Conservation (phyloP, 2,329 filamentous ascomycete species). For the Macrophomina pseudophaseolina region DNA sequence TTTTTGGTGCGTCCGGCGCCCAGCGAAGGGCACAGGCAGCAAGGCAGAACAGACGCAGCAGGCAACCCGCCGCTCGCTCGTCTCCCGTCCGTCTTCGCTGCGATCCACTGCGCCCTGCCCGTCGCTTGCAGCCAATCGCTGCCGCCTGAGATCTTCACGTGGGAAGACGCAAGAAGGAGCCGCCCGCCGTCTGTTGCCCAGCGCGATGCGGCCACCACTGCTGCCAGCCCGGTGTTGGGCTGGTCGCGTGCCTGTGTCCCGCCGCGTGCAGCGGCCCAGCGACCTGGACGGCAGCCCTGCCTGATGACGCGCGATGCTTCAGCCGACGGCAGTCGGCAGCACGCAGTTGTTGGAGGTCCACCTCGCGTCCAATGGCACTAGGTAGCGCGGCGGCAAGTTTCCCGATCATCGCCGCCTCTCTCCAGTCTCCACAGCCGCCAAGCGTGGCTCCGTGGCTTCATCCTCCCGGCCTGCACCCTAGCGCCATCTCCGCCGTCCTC, state of each 20-base stretch:
- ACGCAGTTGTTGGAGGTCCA: too few species aligned
- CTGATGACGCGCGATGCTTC: not conserved
- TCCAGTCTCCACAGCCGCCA: constrained; percentile 6
- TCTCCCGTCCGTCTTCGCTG: not conserved
- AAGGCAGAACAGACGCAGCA: too few species aligned
- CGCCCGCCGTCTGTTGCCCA: not conserved
- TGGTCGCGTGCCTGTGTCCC: not conserved
- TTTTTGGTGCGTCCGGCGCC: not conserved
- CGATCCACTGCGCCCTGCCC: not conserved
- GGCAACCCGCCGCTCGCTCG: not conserved
- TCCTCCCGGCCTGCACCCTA: not conserved
- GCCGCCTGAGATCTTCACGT: not conserved
- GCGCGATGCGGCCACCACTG: not conserved
- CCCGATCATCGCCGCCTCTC: constrained; percentile 8
- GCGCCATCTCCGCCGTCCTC: constrained; percentile 10
- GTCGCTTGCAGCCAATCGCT: constrained; percentile 3
- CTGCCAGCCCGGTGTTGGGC: not conserved
- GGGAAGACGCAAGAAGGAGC: not conserved
- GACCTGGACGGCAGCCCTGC: not conserved
- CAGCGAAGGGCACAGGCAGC: not conserved
- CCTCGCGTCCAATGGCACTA: too few species aligned
- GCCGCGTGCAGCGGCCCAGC: not conserved
- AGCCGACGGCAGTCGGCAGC: not conserved
- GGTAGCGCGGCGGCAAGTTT: constrained; percentile 16
- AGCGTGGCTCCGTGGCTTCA: constrained; percentile 11